These are phyloP conservation scores for Amborella trichopoda DNA, from an alignment of 164 flowering plant species.

Conservation along the genomic window DNA sequence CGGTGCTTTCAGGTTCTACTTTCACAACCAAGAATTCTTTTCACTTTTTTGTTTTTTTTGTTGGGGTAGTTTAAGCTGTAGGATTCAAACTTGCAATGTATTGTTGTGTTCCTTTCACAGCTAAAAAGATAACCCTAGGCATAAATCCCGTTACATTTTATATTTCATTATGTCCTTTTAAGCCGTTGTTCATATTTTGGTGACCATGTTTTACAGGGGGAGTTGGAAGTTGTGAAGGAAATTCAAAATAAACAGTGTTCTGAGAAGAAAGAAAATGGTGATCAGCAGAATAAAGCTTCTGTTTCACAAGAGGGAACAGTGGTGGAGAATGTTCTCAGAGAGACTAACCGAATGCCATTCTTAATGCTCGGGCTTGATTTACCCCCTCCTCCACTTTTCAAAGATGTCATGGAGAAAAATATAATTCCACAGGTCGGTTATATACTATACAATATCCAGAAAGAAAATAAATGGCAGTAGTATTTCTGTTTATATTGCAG, in stretches of 20 bases:
- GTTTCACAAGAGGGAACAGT: conserved; percentile 28
- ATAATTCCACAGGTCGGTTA: conserved; percentile 84
- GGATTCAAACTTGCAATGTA: too few species aligned
- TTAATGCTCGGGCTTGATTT: conserved; percentile 97
- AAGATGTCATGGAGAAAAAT: conserved; percentile 95
- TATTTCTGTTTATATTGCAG: too few species aligned
- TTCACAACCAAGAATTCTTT: too few species aligned
- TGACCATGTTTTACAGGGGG: conserved; percentile 41
- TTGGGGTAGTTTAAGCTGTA: too few species aligned
- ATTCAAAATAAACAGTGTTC: conserved; percentile 27
- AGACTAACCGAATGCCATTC: conserved; percentile 79
- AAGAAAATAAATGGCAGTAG: too few species aligned
- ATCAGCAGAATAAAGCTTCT: conserved; percentile 22
- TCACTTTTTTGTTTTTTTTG: too few species aligned
- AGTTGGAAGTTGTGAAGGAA: conserved; percentile 84
- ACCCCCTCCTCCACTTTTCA: conserved; percentile 94
- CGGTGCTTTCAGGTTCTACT: conserved; percentile 99
- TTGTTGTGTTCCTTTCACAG: too few species aligned
- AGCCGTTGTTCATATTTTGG: conserved; percentile 3
- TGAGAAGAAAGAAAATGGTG: conserved; percentile 50
- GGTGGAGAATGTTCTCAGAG: conserved; percentile 18
- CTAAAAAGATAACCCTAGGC: too few species aligned
- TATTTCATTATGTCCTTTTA: neutral
- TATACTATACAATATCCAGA: too few species aligned
- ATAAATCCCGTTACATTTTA: too few species aligned